A percentile compares a stretch with the other conserved stretches of the same genome.
phyloP scores from a whole-genome alignment of 23 red algal species.

The Agarophyton chilense region DNA sequence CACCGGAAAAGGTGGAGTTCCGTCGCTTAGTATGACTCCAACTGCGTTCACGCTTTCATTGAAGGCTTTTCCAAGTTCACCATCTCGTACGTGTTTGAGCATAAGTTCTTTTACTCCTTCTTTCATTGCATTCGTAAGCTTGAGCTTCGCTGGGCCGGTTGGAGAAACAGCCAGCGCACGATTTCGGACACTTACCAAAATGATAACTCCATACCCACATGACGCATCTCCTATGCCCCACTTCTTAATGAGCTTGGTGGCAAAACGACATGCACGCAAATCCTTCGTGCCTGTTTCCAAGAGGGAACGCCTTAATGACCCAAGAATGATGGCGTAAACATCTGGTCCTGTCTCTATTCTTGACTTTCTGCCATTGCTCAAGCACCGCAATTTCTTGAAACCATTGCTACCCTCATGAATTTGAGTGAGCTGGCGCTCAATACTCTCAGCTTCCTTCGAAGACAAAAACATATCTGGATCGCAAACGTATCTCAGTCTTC shows the following conservation, averaged over 20 bases:
- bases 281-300: conserved; percentile 13
- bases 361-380: background rate
- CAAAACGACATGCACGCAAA: conserved; percentile 21
- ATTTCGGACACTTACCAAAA: conserved; percentile 13
- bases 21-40: conserved; percentile 1
- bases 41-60: conserved; percentile 1
- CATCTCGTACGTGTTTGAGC: background rate
- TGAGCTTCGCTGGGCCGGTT: background rate
- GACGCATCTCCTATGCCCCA: background rate
- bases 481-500: conserved; percentile 5
- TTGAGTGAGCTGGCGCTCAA: background rate
- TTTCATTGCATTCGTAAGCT: conserved; percentile 8
- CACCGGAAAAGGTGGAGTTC: background rate
- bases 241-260: conserved; percentile 1
- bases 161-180: conserved; percentile 13
- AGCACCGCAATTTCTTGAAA: conserved; percentile 26
- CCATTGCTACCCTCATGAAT: conserved; percentile 11
- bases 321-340: background rate
- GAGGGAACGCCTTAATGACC: conserved; percentile 6
- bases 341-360: background rate
- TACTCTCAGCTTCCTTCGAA: background rate
- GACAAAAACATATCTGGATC: conserved; percentile 16
- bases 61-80: background rate
- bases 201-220: conserved; percentile 18
- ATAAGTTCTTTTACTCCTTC: conserved; percentile 30